A percentile compares a stretch with the other conserved stretches of the same genome.
Conservation (phyloP, 148 eudicot species). For the Suaeda aralocaspica region DNA sequence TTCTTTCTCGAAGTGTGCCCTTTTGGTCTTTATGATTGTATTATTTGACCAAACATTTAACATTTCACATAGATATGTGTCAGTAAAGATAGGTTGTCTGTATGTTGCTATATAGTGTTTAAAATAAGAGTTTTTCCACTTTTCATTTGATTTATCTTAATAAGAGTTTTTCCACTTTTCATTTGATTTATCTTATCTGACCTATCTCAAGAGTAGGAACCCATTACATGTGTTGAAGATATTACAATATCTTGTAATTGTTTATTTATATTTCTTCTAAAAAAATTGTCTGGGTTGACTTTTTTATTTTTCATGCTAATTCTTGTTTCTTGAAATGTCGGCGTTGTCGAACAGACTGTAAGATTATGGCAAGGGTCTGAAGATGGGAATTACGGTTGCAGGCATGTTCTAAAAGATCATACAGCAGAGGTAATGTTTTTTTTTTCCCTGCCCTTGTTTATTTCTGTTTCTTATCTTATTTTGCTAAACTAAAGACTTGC, state of each 20-base stretch:
- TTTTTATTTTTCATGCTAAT: background rate
- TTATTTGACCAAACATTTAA: too few relatives aligned
- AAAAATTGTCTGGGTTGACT: too few relatives aligned
- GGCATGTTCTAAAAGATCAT: slow-evolving; percentile 77
- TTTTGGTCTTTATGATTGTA: background rate
- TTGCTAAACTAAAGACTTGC: background rate
- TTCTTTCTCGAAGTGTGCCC: background rate
- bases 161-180: too few relatives aligned
- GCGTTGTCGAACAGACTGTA: slow-evolving; percentile 59
- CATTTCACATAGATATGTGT: too few relatives aligned
- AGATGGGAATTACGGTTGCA: slow-evolving; percentile 63
- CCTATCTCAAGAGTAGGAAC: too few relatives aligned
- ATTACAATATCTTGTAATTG: background rate
- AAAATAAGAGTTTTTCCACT: too few relatives aligned
- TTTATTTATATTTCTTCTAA: background rate
- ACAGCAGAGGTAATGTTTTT: slow-evolving; percentile 61
- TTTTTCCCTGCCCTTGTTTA: slow-evolving; percentile 4
- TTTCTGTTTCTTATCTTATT: background rate
- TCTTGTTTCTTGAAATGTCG: background rate
- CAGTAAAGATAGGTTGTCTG: too few relatives aligned
- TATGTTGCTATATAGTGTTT: too few relatives aligned
- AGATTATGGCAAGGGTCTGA: slow-evolving; percentile 82
- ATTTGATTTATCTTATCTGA: too few relatives aligned
- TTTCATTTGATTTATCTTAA: too few relatives aligned
- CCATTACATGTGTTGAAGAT: too few relatives aligned